Evolutionary conservation across 108 stramenopile genomes (phyloP).

Genomic region (Poteriospumella lacustris): DNA sequence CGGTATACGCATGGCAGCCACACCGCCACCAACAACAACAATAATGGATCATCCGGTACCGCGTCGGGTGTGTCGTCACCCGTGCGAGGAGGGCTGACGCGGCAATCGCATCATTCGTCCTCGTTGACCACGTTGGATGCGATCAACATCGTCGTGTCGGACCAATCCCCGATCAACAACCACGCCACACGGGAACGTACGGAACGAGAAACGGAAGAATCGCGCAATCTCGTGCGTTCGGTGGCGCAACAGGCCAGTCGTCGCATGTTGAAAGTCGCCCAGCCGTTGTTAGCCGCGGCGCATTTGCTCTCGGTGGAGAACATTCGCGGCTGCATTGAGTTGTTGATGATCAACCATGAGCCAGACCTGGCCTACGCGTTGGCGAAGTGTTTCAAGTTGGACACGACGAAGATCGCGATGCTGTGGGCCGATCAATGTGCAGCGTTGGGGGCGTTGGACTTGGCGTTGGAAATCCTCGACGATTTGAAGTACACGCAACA

Average conservation of each 20-base stretch:
- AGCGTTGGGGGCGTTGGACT: neutral
- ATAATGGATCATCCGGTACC: no score
- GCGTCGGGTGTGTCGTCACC: no score
- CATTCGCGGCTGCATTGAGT: neutral
- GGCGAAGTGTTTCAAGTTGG: neutral
- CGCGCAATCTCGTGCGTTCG: neutral
- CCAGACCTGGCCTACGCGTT: neutral
- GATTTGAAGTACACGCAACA: no score
- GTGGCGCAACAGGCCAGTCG: neutral
- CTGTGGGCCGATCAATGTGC: neutral
- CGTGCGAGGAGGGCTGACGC: no score
- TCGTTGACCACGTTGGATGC: neutral
- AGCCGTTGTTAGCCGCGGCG: slow-evolving; percentile 10
- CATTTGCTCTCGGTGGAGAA: neutral
- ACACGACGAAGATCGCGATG: neutral
- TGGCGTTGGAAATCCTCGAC: slow-evolving; percentile 5
- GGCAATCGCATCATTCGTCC: neutral
- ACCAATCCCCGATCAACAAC: neutral
- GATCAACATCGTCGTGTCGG: neutral
- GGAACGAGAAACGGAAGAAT: neutral
- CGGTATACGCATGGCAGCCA: no score
- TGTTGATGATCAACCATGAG: neutral
- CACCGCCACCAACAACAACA: neutral
- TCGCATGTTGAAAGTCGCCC: neutral
- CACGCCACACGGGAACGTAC: neutral